These are phyloP conservation scores for Amanita exitialis DNA, from an alignment of 768 basidiomycete genomes.

Conservation along the genomic window DNA sequence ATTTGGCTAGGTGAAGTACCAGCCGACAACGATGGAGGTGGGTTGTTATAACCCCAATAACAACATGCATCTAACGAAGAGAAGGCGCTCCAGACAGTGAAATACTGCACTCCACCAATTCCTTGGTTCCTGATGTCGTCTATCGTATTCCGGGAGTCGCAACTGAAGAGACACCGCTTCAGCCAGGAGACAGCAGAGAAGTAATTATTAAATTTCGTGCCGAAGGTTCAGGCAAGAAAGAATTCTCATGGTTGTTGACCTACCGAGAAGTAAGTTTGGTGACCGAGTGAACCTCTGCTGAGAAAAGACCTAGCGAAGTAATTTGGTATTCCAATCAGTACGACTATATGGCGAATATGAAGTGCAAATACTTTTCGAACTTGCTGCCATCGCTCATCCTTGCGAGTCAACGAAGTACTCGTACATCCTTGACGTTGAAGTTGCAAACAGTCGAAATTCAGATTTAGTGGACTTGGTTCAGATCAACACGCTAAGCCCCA, in stretches of 20 bases:
- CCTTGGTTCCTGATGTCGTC: slow-evolving; percentile 37
- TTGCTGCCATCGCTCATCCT: slow-evolving; percentile 42
- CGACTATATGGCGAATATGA: slow-evolving; percentile 45
- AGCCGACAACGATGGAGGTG: background rate
- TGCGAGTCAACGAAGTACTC: slow-evolving; percentile 33
- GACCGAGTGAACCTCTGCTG: slow-evolving; percentile 5
- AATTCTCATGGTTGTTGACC: slow-evolving; percentile 53
- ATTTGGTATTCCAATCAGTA: slow-evolving; percentile 45
- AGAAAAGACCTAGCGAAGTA: slow-evolving; percentile 27
- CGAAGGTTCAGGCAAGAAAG: slow-evolving; percentile 32
- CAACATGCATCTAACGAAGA: background rate
- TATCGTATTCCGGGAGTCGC: slow-evolving; percentile 26
- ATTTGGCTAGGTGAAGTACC: slow-evolving; percentile 38
- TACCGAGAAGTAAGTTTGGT: slow-evolving; percentile 45
- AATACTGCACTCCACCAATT: slow-evolving; percentile 39
- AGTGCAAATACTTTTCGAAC: slow-evolving; percentile 48
- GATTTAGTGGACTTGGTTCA: slow-evolving; percentile 40
- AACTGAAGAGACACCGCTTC: slow-evolving; percentile 18
- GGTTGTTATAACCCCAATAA: background rate
- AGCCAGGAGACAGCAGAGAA: slow-evolving; percentile 38
- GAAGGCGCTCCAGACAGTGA: slow-evolving; percentile 18
- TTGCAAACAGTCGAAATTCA: slow-evolving; percentile 40
- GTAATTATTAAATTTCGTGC: slow-evolving; percentile 49
- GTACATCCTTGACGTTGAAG: slow-evolving; percentile 45
- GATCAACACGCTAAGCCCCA: slow-evolving; percentile 55